A percentile compares a stretch with the other conserved stretches of the same genome.
Conservation (phyloP, 208 protist species). For the Trichomonas vaginalis region DNA sequence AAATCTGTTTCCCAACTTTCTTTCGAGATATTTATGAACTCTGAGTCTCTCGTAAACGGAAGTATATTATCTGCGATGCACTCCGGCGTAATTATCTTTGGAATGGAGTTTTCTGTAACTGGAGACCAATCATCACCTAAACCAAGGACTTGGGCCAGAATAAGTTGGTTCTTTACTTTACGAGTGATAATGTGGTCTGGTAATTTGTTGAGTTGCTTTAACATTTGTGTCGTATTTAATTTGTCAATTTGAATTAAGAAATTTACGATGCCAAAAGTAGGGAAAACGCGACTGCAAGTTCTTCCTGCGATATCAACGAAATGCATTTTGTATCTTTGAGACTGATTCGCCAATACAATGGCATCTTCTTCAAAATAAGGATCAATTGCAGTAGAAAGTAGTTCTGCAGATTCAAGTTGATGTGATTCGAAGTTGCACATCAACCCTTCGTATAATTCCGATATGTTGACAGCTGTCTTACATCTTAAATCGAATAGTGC, state of each 20-base stretch:
- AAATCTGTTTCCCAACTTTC: neutral
- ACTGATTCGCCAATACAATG: neutral
- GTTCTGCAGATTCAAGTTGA: neutral
- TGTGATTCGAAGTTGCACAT: neutral
- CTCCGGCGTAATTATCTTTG: neutral
- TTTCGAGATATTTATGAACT: neutral
- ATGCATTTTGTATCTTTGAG: neutral
- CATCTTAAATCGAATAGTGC: neutral
- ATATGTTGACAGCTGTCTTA: neutral
- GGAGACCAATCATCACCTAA: neutral
- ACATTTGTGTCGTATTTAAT: neutral
- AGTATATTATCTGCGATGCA: neutral
- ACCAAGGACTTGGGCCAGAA: neutral
- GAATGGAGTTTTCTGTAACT: neutral
- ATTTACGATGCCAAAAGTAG: neutral
- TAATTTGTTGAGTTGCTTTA: neutral
- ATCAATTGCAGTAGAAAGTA: neutral
- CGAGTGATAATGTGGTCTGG: neutral
- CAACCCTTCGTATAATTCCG: neutral
- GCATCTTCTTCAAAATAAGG: neutral
- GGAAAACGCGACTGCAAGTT: neutral
- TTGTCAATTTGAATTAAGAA: neutral
- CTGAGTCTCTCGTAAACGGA: neutral
- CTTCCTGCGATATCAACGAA: neutral
- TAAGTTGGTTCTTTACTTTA: neutral